phyloP scores from a whole-genome alignment of 1,139 yeast genomes.

The Blastobotrys raffinosifermentans region DNA sequence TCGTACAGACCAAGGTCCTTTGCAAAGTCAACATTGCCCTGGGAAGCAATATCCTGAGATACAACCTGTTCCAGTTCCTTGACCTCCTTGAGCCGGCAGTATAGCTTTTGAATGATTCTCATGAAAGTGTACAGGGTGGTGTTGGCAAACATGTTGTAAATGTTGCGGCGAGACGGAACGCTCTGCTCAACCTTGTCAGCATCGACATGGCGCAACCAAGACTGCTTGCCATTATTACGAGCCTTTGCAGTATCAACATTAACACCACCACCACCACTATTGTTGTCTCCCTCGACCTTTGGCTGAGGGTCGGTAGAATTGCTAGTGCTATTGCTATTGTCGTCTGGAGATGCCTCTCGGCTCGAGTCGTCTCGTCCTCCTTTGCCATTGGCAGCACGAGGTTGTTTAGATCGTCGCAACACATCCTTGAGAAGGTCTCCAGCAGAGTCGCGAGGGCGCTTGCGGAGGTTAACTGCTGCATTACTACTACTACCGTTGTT shows the following conservation, averaged over 20 bases:
- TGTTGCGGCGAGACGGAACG: constrained; percentile 29
- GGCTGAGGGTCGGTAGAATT: too few species aligned
- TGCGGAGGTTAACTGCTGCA: constrained; percentile 44
- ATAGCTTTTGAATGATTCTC: constrained; percentile 78
- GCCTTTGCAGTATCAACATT: constrained; percentile 19
- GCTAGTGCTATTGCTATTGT: constrained; percentile 3
- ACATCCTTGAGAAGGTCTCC: constrained; percentile 69
- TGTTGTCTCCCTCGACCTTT: constrained; percentile 6
- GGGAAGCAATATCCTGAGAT: constrained; percentile 53
- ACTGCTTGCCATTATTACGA: constrained; percentile 19
- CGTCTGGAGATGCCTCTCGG: constrained; percentile 12
- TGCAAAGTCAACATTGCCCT: constrained; percentile 77
- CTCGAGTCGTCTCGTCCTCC: constrained; percentile 9
- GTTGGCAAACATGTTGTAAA: constrained; percentile 79
- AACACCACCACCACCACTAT: constrained; percentile 19
- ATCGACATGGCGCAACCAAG: constrained; percentile 14
- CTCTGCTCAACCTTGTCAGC: constrained; percentile 17
- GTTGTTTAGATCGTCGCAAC: constrained; percentile 51
- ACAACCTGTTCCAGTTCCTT: constrained; percentile 63
- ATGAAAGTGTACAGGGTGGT: constrained; percentile 88
- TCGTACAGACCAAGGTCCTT: constrained; percentile 78
- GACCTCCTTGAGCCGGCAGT: constrained; percentile 72
- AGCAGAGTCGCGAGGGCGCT: constrained; percentile 35
- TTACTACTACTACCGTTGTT: constrained; percentile 19
- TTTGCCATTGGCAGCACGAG: constrained; percentile 9